phyloP scores from a whole-genome alignment of 768 basidiomycete genomes.

The Mycena metata region DNA sequence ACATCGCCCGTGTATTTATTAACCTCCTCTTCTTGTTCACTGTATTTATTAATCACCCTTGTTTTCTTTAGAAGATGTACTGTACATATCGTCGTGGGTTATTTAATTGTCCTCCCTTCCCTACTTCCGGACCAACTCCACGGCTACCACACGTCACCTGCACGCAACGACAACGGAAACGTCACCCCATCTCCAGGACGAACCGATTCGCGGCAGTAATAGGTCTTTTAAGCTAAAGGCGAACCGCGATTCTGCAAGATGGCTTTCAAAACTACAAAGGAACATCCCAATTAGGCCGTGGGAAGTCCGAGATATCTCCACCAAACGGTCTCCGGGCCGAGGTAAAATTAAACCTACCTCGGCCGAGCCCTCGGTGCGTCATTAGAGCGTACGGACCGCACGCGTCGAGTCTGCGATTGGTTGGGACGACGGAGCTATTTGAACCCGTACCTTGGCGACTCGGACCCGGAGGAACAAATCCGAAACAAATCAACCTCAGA shows the following conservation, averaged over 20 bases:
- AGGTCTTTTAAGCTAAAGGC: not conserved
- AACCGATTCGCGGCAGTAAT: conserved; percentile 13
- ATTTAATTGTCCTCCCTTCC: not conserved
- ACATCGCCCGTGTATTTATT: conserved; percentile 21
- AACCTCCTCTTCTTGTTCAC: not conserved
- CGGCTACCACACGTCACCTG: not conserved
- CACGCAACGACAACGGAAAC: not conserved
- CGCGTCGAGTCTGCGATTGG: too few species aligned
- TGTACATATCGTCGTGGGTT: conserved; percentile 15
- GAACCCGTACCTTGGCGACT: not conserved
- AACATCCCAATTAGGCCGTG: conserved; percentile 9
- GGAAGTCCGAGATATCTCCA: not conserved
- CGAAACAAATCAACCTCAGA: too few species aligned
- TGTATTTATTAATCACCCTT: not conserved
- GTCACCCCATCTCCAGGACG: not conserved
- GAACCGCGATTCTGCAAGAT: not conserved
- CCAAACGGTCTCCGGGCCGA: not conserved
- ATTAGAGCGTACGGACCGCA: conserved; percentile 15
- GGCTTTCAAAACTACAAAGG: conserved; percentile 3
- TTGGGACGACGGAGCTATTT: not conserved
- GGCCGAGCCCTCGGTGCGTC: conserved; percentile 27
- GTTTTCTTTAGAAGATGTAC: conserved; percentile 14
- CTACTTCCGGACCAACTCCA: not conserved
- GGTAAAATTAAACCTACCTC: conserved; percentile 12
- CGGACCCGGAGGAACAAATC: too few species aligned